Evolutionary conservation across 2,329 filamentous ascomycete species (phyloP).

Genomic region (Ilyonectria destructans): DNA sequence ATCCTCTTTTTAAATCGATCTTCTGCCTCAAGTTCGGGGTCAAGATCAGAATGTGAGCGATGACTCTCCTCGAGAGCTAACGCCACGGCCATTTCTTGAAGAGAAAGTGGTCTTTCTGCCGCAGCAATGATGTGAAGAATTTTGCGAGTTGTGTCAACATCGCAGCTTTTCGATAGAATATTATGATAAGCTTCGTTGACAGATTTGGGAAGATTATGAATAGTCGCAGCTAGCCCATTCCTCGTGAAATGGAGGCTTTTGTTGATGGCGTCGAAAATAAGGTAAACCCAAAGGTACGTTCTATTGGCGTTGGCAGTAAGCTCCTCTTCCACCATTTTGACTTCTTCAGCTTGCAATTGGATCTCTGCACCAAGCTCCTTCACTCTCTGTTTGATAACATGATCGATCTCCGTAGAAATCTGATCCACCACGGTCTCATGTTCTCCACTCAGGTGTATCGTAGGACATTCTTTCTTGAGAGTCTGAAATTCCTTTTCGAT

Average conservation of each 20-base stretch:
- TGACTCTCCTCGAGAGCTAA: conserved; percentile 30
- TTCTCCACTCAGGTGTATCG: conserved; percentile 44
- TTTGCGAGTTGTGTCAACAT: conserved; percentile 30
- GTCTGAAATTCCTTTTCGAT: conserved; percentile 44
- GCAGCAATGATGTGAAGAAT: conserved; percentile 47
- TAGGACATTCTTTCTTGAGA: conserved; percentile 9
- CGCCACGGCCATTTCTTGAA: conserved; percentile 43
- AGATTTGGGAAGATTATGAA: conserved; percentile 37
- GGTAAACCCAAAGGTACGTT: conserved; percentile 49
- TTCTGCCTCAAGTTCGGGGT: conserved; percentile 22
- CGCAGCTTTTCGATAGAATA: conserved; percentile 40
- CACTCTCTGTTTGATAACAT: conserved; percentile 33
- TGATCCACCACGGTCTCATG: conserved; percentile 33
- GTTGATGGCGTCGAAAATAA: conserved; percentile 38
- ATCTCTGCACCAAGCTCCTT: conserved; percentile 4
- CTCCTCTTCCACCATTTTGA: conserved; percentile 24
- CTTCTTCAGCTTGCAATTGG: conserved; percentile 22
- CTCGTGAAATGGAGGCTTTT: conserved; percentile 23
- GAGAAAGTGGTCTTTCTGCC: conserved; percentile 42
- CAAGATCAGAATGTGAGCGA: conserved; percentile 29
- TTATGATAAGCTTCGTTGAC: conserved; percentile 48
- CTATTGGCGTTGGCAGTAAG: conserved; percentile 36
- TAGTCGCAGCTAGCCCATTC: conserved; percentile 14
- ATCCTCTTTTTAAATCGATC: conserved; percentile 33
- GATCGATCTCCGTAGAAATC: conserved; percentile 44